phyloP scores from a whole-genome alignment of 129 eudicot species.

The Pulicaria dysenterica region DNA sequence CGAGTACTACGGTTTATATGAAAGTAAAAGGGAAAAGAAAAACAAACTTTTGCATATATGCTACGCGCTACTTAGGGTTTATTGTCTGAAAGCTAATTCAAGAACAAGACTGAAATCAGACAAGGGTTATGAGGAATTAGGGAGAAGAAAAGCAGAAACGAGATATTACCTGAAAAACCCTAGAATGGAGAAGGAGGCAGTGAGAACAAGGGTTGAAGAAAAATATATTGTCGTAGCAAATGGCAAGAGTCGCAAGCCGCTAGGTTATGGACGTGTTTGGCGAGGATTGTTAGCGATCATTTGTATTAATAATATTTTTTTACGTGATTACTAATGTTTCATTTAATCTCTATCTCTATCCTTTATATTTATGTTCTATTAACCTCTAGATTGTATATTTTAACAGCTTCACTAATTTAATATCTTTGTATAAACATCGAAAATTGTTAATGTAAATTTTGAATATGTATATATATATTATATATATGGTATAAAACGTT shows the following conservation, averaged over 20 bases:
- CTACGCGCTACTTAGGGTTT: constrained; percentile 24
- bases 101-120: background rate
- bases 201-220: constrained; percentile 8
- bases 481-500: too few relatives aligned
- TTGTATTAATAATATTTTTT: too few relatives aligned
- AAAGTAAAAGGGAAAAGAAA: background rate
- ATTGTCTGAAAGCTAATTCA: background rate
- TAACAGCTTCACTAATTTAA: too few relatives aligned
- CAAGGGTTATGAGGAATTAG: background rate
- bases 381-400: too few relatives aligned
- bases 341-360: too few relatives aligned
- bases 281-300: too few relatives aligned
- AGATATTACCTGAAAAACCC: constrained; percentile 37
- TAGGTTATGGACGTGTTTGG: too few relatives aligned
- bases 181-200: constrained; percentile 32
- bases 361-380: too few relatives aligned
- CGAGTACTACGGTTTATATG: background rate
- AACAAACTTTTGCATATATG: constrained; percentile 4
- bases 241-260: background rate
- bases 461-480: too few relatives aligned
- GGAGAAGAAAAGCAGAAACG: constrained; percentile 1
- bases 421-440: too few relatives aligned
- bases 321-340: too few relatives aligned
- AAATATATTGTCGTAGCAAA: background rate
- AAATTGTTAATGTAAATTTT: too few relatives aligned